Base-by-base conservation (phyloP, 2,329 filamentous ascomycete species). In the Aspergillus candidus region DNA sequence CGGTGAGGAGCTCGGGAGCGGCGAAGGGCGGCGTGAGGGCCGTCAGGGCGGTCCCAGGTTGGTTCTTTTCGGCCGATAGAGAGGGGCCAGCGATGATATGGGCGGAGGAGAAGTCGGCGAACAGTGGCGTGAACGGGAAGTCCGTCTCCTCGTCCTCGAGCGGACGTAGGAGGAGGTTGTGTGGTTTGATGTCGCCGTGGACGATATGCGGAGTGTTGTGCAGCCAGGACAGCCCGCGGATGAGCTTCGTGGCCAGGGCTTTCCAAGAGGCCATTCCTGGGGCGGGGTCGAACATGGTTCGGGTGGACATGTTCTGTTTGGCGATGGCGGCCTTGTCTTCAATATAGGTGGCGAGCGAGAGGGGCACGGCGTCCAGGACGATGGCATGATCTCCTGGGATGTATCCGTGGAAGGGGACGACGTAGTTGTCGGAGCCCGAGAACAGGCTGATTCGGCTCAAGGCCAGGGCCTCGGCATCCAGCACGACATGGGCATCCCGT, bases 171-270 rank as follows among this genome's bases (percentile, higher is more conserved):
- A 73, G 58, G 22, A 73, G 58, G 33, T 73, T 74, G 36, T 67
- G 63, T 4, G 69, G 70, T 47, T 74, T 74, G 54, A 74, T 67
- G 54, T 74, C 71, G 1, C 70, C 71, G 49, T 75, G 72, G 3
- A 74, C 62, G 4, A 74, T 59, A 4, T 62, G 59, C 2, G 64
- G 59, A 3, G 51, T 48, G 30, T 55, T 51, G 40, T 75, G 72
- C 6, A 75, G 57, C 68, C 71, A 75, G 6, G 55, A 52, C 3
- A 75, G 58, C 1, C 69, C 65, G 6, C 51, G 43, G 39, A 73
- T 66, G 10, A 75, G 60, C 39, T 63, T 61, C 32, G 54, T 51
- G 11, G 71, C 67, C 5, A 75, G 56, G 10, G 58, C 52, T 1
- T 65, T 58, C 71, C 72, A 75, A 6, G 58, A 44, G 2, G 52